Base-by-base conservation (phyloP, 2,329 filamentous ascomycete species). In the Cercospora janseana region DNA sequence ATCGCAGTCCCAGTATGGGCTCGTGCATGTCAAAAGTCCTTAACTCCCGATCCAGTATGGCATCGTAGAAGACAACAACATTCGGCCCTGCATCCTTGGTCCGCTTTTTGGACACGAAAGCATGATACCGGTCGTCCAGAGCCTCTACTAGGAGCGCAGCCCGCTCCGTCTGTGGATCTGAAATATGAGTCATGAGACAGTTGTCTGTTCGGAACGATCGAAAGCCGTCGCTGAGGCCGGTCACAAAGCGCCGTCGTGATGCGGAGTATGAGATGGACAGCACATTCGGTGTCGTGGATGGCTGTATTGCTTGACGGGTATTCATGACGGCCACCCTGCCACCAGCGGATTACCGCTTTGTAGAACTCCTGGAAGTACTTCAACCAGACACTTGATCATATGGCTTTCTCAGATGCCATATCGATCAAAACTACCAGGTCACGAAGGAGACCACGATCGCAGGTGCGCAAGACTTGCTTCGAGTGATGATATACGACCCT, bases 211-310 rank as follows among this genome's bases (percentile, higher is more conserved):
- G 59, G 41, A 67, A 67, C 10, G 64, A 50, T 27, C 87, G 73
- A 90, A 88, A 91, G 21, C 92, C 92, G 8, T 84, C 84, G 65
- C 95, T 87, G 6, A 95, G 76, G 6, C 89, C 93, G 23, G 94
- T 87, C 20, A 89, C 81, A 70, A 97, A 97, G 65, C 86, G 91
- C 61, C 82, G 91, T 58, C 81, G 81, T 67, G 93, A 88, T 63
- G 82, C 79, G 66, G 96, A 97, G 74, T 95, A 95, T 6, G 87
- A 82, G 37, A 86, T 82, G 10, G 88, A 94, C 28, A 96, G 79
- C 8, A 90, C 91, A 54, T 84, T 80, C 4, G 87, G 85, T 46
- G 84, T 82, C 34, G 78, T 79, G 13, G 87, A 83, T 43, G 83
- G 82, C 73, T 95, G 89, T 65, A 97, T 88, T 49, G 87, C 82